Conservation (phyloP, 2,329 filamentous ascomycete genomes). For the Penicillium sp. region DNA sequence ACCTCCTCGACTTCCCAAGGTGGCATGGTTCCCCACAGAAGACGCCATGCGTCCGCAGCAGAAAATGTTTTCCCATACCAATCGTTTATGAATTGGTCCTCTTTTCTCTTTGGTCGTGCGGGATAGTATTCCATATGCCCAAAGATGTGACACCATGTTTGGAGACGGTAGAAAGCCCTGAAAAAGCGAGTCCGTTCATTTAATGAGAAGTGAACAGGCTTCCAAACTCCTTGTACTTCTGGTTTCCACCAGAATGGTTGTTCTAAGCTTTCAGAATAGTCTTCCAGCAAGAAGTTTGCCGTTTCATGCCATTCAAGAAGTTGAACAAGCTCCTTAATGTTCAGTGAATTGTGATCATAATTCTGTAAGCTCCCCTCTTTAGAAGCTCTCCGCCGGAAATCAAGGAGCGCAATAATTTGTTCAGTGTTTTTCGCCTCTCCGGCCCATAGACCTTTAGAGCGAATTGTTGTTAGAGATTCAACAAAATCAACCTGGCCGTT, state of each 20-base stretch:
- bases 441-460: neutral
- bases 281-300: neutral
- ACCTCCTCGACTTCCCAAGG: neutral
- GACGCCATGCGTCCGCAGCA: neutral
- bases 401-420: neutral
- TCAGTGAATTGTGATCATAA: neutral
- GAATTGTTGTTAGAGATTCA: neutral
- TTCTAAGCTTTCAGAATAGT: neutral
- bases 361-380: neutral
- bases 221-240: neutral
- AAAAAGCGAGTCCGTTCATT: neutral
- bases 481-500: neutral
- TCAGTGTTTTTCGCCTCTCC: neutral
- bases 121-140: neutral
- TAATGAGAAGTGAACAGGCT: neutral
- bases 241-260: neutral
- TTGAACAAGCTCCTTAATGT: neutral
- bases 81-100: neutral
- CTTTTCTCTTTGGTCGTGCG: neutral
- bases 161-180: neutral
- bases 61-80: neutral
- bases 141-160: slow-evolving; percentile 1
- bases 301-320: neutral
- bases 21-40: neutral
- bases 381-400: neutral